phyloP scores from a whole-genome alignment of 768 basidiomycete genomes.

The Suillus paluster region DNA sequence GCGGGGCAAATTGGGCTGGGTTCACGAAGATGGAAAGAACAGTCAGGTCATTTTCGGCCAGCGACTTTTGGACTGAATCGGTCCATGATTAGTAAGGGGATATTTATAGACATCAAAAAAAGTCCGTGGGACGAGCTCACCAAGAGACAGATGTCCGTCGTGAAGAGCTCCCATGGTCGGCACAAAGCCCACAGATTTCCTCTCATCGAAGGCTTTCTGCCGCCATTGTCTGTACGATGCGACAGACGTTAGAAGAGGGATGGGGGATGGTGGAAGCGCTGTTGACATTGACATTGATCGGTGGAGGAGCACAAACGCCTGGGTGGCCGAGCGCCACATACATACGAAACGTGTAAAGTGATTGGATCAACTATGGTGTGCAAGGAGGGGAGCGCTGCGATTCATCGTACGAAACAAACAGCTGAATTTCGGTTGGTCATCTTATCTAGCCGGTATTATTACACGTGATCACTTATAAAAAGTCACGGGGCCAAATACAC shows the following conservation, averaged over 20 bases:
- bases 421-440: neutral
- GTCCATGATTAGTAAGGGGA: conserved; percentile 5
- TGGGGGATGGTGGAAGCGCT: conserved; percentile 34
- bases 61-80: conserved; percentile 72
- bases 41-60: conserved; percentile 81
- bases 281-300: conserved; percentile 25
- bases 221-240: conserved; percentile 77
- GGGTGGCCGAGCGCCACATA: conserved; percentile 16
- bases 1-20: conserved; percentile 95
- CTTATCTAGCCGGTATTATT: neutral
- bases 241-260: conserved; percentile 62
- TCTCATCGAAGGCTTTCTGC: conserved; percentile 54
- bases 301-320: neutral
- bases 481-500: neutral
- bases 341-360: neutral
- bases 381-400: neutral
- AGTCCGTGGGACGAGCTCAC: conserved; percentile 52
- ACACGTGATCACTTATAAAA: neutral
- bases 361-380: no score
- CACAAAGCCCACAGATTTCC: conserved; percentile 87
- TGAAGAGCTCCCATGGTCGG: conserved; percentile 98
- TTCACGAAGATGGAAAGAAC: conserved; percentile 98
- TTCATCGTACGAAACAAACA: conserved; percentile 5
- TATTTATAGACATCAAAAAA: neutral
- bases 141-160: conserved; percentile 88